A percentile compares a stretch with the other conserved stretches of the same genome.
Evolutionary conservation across 2,329 filamentous ascomycete species (phyloP).

Genomic region (Colletotrichum magnum): DNA sequence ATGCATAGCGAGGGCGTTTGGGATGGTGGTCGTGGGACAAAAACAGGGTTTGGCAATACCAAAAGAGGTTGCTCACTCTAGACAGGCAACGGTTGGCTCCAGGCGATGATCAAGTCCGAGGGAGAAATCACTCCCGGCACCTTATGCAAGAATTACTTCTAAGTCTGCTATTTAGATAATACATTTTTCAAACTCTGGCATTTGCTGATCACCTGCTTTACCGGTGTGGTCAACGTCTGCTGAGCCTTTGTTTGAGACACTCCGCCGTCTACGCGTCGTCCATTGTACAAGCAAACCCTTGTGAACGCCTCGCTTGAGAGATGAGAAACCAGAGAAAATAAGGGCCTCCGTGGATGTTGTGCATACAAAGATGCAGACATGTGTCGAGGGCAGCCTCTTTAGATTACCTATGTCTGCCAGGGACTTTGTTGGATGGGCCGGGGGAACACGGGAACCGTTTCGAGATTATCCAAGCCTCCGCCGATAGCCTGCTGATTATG

Average conservation of each 20-base stretch:
- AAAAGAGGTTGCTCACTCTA: neutral
- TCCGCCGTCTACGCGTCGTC: conserved; percentile 44
- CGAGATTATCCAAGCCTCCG: conserved; percentile 82
- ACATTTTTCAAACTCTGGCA: conserved; percentile 33
- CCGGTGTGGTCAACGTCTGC: conserved; percentile 3
- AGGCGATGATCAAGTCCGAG: neutral
- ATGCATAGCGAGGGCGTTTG: conserved; percentile 49
- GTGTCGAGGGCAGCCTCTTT: conserved; percentile 10
- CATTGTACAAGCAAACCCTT: conserved; percentile 42
- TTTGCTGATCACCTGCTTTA: conserved; percentile 1
- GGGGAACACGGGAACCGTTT: conserved; percentile 89
- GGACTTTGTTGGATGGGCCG: conserved; percentile 76
- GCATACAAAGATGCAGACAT: conserved; percentile 14
- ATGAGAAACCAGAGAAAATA: conserved; percentile 45
- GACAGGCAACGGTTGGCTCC: neutral
- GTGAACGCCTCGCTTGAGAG: conserved; percentile 52
- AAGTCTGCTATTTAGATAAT: conserved; percentile 40
- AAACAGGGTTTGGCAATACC: neutral
- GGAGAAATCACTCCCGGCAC: neutral
- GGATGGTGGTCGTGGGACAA: conserved; percentile 4
- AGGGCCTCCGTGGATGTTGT: conserved; percentile 38
- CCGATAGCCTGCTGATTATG: conserved; percentile 83
- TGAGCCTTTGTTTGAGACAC: conserved; percentile 22
- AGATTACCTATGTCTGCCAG: conserved; percentile 62
- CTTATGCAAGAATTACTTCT: conserved; percentile 40